Conservation (phyloP, 2,329 filamentous ascomycete genomes). For the Fusarium nelsonii region DNA sequence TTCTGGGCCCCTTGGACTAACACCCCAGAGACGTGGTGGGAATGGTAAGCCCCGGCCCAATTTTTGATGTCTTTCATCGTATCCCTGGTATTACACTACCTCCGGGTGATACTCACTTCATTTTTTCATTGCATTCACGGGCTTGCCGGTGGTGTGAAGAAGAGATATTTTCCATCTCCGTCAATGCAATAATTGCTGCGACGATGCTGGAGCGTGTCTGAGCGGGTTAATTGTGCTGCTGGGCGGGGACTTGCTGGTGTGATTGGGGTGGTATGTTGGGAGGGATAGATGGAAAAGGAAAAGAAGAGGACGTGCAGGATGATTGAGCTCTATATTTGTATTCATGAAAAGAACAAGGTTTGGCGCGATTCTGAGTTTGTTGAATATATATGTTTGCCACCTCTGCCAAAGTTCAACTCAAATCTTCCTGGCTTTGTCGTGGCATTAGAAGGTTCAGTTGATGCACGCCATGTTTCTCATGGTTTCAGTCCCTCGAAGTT, state of each 20-base stretch:
- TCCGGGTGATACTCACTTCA: background rate
- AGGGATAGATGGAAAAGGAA: background rate
- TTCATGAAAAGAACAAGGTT: background rate
- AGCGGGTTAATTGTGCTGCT: too few species aligned
- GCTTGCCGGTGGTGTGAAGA: constrained; percentile 11
- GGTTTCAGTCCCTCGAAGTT: too few species aligned
- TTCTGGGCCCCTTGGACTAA: background rate
- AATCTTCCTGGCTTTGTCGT: background rate
- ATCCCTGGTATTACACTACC: constrained; percentile 6
- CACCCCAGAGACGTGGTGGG: background rate
- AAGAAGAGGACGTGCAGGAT: too few species aligned
- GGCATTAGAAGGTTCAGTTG: background rate
- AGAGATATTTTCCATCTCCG: background rate
- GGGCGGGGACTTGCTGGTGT: background rate
- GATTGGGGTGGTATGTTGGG: background rate
- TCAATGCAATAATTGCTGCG: background rate
- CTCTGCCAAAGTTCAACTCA: background rate
- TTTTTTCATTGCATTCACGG: constrained; percentile 16
- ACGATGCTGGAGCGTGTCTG: background rate
- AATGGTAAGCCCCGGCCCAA: background rate
- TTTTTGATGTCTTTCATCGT: constrained; percentile 5
- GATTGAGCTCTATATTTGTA: background rate
- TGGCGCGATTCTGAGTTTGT: background rate
- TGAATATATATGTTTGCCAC: background rate
- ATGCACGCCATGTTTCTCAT: background rate